phyloP scores from a whole-genome alignment of 2,329 filamentous ascomycete genomes.

The Colletotrichum sidae region DNA sequence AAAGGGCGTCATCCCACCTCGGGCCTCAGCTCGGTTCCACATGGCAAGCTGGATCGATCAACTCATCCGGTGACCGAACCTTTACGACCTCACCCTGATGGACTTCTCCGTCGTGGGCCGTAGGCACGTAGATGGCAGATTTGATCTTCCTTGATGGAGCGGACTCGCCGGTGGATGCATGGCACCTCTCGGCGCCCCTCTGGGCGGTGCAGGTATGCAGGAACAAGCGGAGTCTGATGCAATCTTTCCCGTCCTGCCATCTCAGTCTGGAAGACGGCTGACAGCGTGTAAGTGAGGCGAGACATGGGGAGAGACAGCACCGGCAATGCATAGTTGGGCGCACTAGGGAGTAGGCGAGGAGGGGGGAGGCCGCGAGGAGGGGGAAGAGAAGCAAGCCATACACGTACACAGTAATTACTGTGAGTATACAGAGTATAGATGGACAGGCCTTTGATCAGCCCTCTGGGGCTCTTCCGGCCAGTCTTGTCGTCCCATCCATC shows the following conservation, averaged over 20 bases:
- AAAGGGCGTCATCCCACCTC: constrained; percentile 9
- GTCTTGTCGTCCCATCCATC: not conserved
- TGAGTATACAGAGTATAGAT: too few species aligned
- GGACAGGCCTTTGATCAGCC: constrained; percentile 21
- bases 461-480: constrained; percentile 14
- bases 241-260: constrained; percentile 21
- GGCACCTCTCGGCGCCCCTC: constrained; percentile 33
- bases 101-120: not conserved
- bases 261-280: constrained; percentile 4
- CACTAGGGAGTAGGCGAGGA: not conserved
- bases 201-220: constrained; percentile 18
- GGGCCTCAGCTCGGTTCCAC: not conserved
- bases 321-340: not conserved
- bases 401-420: too few species aligned
- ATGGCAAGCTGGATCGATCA: too few species aligned
- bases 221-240: not conserved
- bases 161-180: constrained; percentile 24
- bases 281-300: too few species aligned
- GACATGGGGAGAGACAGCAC: too few species aligned
- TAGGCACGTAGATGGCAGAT: constrained; percentile 12
- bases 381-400: not conserved
- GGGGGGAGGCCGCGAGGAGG: not conserved
- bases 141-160: constrained; percentile 25
- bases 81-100: too few species aligned
- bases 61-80: not conserved